Evolutionary conservation across 1,284 basidiomycete species (phyloP).

Genomic region (Leccinum pseudoinsigne): DNA sequence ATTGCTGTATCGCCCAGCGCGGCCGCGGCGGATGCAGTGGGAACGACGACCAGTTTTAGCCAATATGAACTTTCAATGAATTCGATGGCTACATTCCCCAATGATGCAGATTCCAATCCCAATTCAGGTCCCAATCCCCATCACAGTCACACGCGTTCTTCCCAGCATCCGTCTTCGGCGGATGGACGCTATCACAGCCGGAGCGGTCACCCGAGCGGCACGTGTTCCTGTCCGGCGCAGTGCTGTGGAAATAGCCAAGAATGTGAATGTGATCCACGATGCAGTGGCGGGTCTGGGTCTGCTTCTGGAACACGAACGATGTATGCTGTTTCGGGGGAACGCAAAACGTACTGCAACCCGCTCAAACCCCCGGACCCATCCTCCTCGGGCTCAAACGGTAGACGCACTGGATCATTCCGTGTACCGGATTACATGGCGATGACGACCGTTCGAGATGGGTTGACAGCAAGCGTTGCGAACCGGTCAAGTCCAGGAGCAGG

Average conservation of each 20-base stretch:
- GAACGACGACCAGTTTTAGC: slow-evolving; percentile 22
- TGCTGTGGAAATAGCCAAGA: slow-evolving; percentile 37
- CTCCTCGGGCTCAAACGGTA: slow-evolving; percentile 6
- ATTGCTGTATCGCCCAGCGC: slow-evolving; percentile 25
- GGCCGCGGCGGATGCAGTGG: slow-evolving; percentile 13
- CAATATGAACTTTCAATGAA: slow-evolving; percentile 32
- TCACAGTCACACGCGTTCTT: slow-evolving; percentile 8
- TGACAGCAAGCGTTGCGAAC: slow-evolving; percentile 25
- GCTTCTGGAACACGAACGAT: slow-evolving; percentile 8
- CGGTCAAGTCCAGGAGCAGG: slow-evolving; percentile 15
- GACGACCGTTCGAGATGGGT: slow-evolving; percentile 31
- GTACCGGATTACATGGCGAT: slow-evolving; percentile 37
- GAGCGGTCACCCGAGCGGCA: slow-evolving; percentile 37
- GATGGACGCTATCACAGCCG: slow-evolving; percentile 33
- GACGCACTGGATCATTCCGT: slow-evolving; percentile 23
- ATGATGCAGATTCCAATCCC: slow-evolving; percentile 14
- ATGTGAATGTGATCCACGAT: slow-evolving; percentile 28
- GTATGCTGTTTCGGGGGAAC: slow-evolving; percentile 23
- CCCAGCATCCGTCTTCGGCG: slow-evolving; percentile 22
- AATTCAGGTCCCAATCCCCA: slow-evolving; percentile 10
- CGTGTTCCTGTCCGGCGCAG: slow-evolving; percentile 37
- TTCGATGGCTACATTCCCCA: slow-evolving; percentile 20
- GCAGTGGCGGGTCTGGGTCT: slow-evolving; percentile 11
- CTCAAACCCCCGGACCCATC: slow-evolving; percentile 20
- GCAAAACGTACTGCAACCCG: slow-evolving; percentile 13